Evolutionary conservation across 495 filamentous ascomycete genomes (phyloP).

Genomic region (Clavariopsis aquatica): DNA sequence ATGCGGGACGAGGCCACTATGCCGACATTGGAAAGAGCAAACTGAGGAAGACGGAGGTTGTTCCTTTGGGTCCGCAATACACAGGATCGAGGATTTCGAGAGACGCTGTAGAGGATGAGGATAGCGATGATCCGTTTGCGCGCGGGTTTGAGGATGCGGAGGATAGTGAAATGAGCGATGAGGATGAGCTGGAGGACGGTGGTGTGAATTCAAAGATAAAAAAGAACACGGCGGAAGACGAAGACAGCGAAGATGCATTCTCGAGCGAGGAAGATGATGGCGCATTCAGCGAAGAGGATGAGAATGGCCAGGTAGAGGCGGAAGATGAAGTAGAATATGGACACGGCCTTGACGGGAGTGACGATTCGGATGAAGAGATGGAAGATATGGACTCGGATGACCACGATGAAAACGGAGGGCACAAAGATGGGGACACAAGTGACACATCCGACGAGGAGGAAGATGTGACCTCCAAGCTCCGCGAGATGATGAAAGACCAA

Average conservation of each 20-base stretch:
- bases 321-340: conserved; percentile 45
- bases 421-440: conserved; percentile 37
- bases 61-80: conserved; percentile 76
- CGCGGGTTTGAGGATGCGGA: conserved; percentile 42
- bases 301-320: conserved; percentile 33
- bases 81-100: conserved; percentile 76
- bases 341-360: conserved; percentile 26
- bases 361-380: conserved; percentile 43
- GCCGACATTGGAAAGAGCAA: conserved; percentile 80
- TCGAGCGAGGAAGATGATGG: conserved; percentile 41
- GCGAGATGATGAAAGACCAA: conserved; percentile 69
- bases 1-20: conserved; percentile 78
- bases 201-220: neutral
- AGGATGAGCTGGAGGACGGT: neutral
- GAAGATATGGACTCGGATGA: conserved; percentile 44
- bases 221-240: conserved; percentile 26
- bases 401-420: conserved; percentile 46
- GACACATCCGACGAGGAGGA: conserved; percentile 41
- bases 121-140: conserved; percentile 49
- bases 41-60: conserved; percentile 69
- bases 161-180: conserved; percentile 48
- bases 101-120: conserved; percentile 56
- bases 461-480: conserved; percentile 38
- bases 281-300: conserved; percentile 66
- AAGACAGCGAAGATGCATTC: conserved; percentile 49